phyloP scores from a whole-genome alignment of 305 asterid species.

The Euphrasia arctica region DNA sequence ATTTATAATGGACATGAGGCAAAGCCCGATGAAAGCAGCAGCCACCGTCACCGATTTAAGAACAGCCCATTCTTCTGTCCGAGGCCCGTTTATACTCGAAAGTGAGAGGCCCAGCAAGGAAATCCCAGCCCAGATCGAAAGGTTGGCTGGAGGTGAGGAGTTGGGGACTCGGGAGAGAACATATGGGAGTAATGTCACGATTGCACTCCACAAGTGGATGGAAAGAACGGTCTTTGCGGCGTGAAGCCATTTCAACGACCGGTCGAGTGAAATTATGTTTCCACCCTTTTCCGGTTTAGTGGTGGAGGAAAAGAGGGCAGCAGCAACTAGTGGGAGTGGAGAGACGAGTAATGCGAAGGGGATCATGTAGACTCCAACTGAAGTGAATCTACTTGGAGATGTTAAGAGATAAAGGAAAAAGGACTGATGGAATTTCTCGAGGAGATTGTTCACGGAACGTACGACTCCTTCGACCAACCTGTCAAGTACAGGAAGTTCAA shows the following conservation, averaged over 20 bases:
- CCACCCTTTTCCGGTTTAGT: slow-evolving; percentile 30
- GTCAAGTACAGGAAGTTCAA: slow-evolving; percentile 31
- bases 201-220: slow-evolving; percentile 76
- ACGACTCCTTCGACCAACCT: slow-evolving; percentile 91
- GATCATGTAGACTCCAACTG: slow-evolving; percentile 95
- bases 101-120: slow-evolving; percentile 46
- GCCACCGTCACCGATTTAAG: slow-evolving; percentile 76
- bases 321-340: slow-evolving; percentile 89
- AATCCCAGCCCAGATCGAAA: slow-evolving; percentile 45
- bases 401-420: slow-evolving; percentile 87
- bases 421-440: slow-evolving; percentile 97
- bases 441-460: slow-evolving; percentile 87
- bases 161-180: slow-evolving; percentile 43
- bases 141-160: slow-evolving; percentile 49
- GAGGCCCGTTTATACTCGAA: slow-evolving; percentile 27
- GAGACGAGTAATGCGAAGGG: slow-evolving; percentile 80
- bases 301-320: slow-evolving; percentile 69
- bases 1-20: slow-evolving; percentile 89
- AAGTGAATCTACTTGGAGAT: slow-evolving; percentile 66
- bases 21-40: slow-evolving; percentile 74
- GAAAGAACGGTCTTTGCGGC: slow-evolving; percentile 67
- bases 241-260: slow-evolving; percentile 83
- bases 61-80: slow-evolving; percentile 56
- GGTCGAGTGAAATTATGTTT: slow-evolving; percentile 28
- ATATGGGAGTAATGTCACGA: slow-evolving; percentile 69